Percentiles rank a stretch among this genome's conserved stretches.
phyloP scores from a whole-genome alignment of 768 basidiomycete species.

The Rhodotorula sphaerocarpa region DNA sequence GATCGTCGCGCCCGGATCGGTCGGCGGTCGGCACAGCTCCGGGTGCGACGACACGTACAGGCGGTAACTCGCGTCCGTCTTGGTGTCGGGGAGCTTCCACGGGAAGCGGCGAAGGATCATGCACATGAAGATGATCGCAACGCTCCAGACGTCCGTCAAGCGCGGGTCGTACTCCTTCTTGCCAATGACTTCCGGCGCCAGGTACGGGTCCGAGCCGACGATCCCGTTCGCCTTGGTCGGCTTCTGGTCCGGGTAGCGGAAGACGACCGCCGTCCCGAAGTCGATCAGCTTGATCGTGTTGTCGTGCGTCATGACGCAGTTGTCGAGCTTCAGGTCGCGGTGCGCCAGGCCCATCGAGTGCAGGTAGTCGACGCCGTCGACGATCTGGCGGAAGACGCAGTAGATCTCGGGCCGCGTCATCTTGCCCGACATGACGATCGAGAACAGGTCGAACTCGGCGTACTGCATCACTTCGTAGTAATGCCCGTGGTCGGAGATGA shows the following conservation, averaged over 20 bases:
- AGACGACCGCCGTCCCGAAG: slow-evolving; percentile 99
- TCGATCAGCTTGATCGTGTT: slow-evolving; percentile 98
- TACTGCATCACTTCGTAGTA: slow-evolving; percentile 99
- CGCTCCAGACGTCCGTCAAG: slow-evolving; percentile 97
- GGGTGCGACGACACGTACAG: slow-evolving; percentile 90
- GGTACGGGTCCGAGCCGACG: slow-evolving; percentile 95
- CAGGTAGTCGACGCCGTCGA: slow-evolving; percentile 94
- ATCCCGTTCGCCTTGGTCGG: slow-evolving; percentile 71
- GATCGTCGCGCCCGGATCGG: slow-evolving; percentile 14
- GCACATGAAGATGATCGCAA: slow-evolving; percentile 98
- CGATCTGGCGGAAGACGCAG: slow-evolving; percentile 97
- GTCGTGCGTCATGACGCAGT: slow-evolving; percentile 94
- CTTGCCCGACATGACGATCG: slow-evolving; percentile 98
- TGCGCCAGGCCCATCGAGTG: slow-evolving; percentile 96
- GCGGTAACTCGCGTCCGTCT: slow-evolving; percentile 81
- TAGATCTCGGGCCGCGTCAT: slow-evolving; percentile 98
- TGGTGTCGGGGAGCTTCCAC: slow-evolving; percentile 95
- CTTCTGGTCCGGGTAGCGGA: slow-evolving; percentile 87
- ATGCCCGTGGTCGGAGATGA: slow-evolving; percentile 93
- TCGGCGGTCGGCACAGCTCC: slow-evolving; percentile 53
- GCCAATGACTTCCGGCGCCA: slow-evolving; percentile 86
- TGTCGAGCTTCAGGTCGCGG: slow-evolving; percentile 97
- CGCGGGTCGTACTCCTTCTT: slow-evolving; percentile 82
- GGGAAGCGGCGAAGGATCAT: slow-evolving; percentile 97
- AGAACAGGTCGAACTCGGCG: slow-evolving; percentile 95